Evolutionary conservation across 768 basidiomycete genomes (phyloP), one percentile per base, ranked within the genome.

Genomic region (Hypholoma sublateritium): DNA sequence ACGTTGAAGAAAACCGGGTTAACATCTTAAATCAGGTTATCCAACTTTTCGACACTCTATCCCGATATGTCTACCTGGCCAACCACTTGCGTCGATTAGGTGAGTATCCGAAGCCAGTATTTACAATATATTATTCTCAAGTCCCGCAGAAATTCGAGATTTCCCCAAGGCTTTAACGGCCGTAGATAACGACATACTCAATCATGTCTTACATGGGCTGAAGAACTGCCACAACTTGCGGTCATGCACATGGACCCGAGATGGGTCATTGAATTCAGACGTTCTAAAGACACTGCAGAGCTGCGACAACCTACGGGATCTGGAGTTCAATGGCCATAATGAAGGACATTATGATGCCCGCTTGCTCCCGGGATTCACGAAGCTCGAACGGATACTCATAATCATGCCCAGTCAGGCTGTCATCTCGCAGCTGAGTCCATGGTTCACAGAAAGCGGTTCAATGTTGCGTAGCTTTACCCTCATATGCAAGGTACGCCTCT

Each of bases 241-340:
- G 43, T 75, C 83, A 5, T 91, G 88, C 64, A 82, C 83, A 4
- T 93, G 90, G 90, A 93, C 91, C 9, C 82, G 91, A 42, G 87
- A 92, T 60, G 88, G 90, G 3, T 85, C 91, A 4, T 70, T 93
- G 19, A 82, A 75, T 39, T 80, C 85, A 4, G 71, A 73, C 0
- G 80, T 90, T 34, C 75, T 93, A 8, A 60, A 73, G n/a, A 79
- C 81, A 16, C 70, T 93, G 5, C 69, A 69, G 5, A 45, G 65
- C 11, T 80, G 75, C 17, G 61, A 66, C 1, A 61, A 71, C 1
- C 71, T 93, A 7, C 63, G 70, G 25, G 84, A 84, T 48, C 70
- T 93, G 2, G 87, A 90, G 65, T 80, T 93, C 41, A 93, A 93
- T 53, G 91, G 90, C 1, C 78, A 83, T 51, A 76, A 77, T 61